Base-by-base conservation (phyloP, 495 filamentous ascomycete genomes). In the Penicillium silybi region DNA sequence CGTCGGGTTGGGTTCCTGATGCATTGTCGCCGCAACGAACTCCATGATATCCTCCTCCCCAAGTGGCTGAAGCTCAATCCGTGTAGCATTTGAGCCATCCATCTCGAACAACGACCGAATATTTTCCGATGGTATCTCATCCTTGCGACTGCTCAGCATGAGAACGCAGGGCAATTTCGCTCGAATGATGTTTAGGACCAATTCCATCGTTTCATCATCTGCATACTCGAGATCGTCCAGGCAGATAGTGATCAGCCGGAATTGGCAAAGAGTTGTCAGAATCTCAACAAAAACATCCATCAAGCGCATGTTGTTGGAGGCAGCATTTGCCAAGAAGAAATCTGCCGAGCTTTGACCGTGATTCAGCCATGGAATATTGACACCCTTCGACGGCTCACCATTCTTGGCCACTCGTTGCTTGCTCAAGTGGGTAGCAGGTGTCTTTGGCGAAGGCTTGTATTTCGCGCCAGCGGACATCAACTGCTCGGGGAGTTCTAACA, bases 221-320 rank as follows among this genome's bases (percentile, higher is more conserved):
- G 89, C 88, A 62, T 86, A 90, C 57, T 95, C 89, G 16, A 95
- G 72, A 63, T 96, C 90, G 60, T 96, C 91, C 6, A 95, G 69
- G 55, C 84, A 90, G 34, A 95, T 80, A 59, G 86, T 90, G 32
- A 95, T 89, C 61, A 95, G 80, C 58, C 86, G 89, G 55, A 85
- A 84, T 4, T 83, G 77, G 1, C 87, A 85, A 35, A 96, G 79
- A 22, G 90, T 81, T 41, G 87, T 79, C 44, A 96, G 62, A n/a
- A 95, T 83, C 51, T 95, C 90, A 26, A 95, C 64, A 63, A 92
- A 90, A 20, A 86, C 88, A 59, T 88, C 90, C 77, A 88, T 85
- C 44, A 95, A 75, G 22, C 88, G 83, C 54, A 90, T 85, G 10
- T 86, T 87, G 56, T 87, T 89, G 1, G 80, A 83, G 11, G 86